Evolutionary conservation across 1,139 yeast genomes (phyloP), one percentile per base, ranked within the genome.

Genomic region (Yamadazyma atmosphaerica): DNA sequence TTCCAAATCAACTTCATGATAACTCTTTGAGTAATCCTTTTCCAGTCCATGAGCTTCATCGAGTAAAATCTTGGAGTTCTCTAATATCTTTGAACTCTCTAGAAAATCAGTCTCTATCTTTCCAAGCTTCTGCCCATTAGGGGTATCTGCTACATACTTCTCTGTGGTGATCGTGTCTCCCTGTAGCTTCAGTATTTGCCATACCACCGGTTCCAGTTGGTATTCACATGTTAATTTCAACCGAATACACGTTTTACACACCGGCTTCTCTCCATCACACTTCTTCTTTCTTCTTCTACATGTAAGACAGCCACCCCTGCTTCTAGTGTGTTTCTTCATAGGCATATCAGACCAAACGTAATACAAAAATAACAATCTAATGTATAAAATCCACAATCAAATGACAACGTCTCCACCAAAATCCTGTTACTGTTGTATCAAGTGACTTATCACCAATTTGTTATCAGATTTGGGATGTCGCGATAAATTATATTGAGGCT

Each of bases 221-320:
- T 34, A 41, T 14, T 32, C 38, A 39, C 46, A 43, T 6, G 33
- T 41, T 2, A 43, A 17, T n/a, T 39, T 23, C 11, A 43, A 28
- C 23, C 45, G 30, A 4, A 22, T 19, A 37, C 46, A 43, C 3
- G 41, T 37, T 2, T 15, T 25, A 29, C 46, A 43, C 6, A 11
- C 24, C 3, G 46, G 46, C 23, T 39, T 43, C 3, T 19, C 13
- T 2, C 34, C 37, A 28, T 43, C 46, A 39, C 46, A 43, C 23
- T 39, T 41, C 31, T 43, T 43, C 37, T 39, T 43, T 18, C 44
- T 23, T 13, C 42, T 27, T 10, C 46, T 19, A 34, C 46, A 43
- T 9, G 39, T 29, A 21, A 41, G 19, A 32, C 44, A 41, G 6
- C 44, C 44, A 7, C 37, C 17, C 13, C 28, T 42, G 21, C 35